Percentiles rank a stretch among this genome's conserved stretches.
Evolutionary conservation across 495 filamentous ascomycete species (phyloP).

Genomic region (Tuber aestivum): DNA sequence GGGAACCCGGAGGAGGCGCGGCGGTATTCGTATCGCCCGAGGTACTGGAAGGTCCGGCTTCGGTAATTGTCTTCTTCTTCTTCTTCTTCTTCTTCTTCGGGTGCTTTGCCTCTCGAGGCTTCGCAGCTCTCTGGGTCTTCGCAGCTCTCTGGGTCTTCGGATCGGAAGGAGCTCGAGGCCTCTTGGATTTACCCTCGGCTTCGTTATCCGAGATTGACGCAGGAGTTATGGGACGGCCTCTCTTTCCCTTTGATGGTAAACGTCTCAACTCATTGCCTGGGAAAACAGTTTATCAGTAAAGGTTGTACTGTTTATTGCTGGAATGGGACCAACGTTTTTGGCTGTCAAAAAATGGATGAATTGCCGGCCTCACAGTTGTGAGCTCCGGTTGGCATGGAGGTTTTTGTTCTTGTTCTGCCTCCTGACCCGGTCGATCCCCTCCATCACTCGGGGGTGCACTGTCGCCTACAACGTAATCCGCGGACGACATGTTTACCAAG

Average conservation of each 20-base stretch:
- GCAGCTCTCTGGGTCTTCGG: neutral
- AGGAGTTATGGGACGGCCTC: constrained; percentile 21
- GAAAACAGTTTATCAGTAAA: neutral
- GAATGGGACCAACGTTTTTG: neutral
- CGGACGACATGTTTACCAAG: neutral
- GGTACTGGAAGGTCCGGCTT: constrained; percentile 10
- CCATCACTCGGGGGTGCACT: neutral
- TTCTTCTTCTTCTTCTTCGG: constrained; percentile 24
- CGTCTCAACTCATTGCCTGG: neutral
- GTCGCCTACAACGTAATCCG: neutral
- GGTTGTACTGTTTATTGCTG: neutral
- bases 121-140: constrained; percentile 13
- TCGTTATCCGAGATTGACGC: constrained; percentile 30
- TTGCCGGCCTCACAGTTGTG: neutral
- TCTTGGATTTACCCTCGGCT: constrained; percentile 3
- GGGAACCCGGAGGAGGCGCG: constrained; percentile 11
- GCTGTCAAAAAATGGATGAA: neutral
- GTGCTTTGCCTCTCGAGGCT: constrained; percentile 17
- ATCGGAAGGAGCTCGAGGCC: constrained; percentile 13
- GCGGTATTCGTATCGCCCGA: neutral
- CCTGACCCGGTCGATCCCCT: neutral
- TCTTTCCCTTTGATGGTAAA: constrained; percentile 1
- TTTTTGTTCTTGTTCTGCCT: neutral
- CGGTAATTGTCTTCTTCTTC: constrained; percentile 15
- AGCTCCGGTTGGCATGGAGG: neutral